Evolutionary conservation across 495 filamentous ascomycete species (phyloP), one percentile per base, ranked within the genome.

Genomic region (Pyrenula massariospora): DNA sequence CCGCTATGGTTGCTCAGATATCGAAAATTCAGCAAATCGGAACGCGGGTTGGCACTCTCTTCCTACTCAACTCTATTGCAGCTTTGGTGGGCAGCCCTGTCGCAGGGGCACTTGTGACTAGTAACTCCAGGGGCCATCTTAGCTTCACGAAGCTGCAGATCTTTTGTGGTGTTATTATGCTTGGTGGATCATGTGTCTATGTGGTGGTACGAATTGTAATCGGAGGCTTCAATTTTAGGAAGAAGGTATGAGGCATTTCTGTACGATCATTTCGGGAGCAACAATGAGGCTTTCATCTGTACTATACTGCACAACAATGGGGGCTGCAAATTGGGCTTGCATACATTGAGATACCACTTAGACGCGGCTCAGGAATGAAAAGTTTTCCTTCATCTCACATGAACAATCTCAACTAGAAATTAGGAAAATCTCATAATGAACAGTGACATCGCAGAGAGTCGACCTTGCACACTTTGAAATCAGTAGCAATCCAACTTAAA

Each of bases 21-120:
- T 84, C 81, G 12, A 83, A 88, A 59, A 74, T 89, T 48, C 73
- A 83, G 8, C 72, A 90, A 63, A 86, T 93, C 12, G 88, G 88
- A 2, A 73, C 86, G 0, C 76, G 88, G 21, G 86, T 73, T n/a
- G 88, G 88, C 2, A 77, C 79, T 0, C 67, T 83, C 55, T 89
- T 90, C 63, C 76, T 81, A 24, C 68, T 82, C 25, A 71, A 83
- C 12, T 76, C 79, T 2, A 65, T 90, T 53, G 88, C 83, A 22
- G 84, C 80, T 0, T 66, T 93, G 55, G 83, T 79, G 0, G 85
- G 85, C 2, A 81, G 74, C 42, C 88, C 88, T 0, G 88, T 92
- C 64, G 87, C 80, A 2, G 87, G 88, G 10, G 84, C 83, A 0
- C 72, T 93, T 48, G 70, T 88, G 66, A 69, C 15, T 71, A 84